Evolutionary conservation across 495 filamentous ascomycete genomes (phyloP), one percentile per base, ranked within the genome.

Genomic region (Penicillium paradoxum): DNA sequence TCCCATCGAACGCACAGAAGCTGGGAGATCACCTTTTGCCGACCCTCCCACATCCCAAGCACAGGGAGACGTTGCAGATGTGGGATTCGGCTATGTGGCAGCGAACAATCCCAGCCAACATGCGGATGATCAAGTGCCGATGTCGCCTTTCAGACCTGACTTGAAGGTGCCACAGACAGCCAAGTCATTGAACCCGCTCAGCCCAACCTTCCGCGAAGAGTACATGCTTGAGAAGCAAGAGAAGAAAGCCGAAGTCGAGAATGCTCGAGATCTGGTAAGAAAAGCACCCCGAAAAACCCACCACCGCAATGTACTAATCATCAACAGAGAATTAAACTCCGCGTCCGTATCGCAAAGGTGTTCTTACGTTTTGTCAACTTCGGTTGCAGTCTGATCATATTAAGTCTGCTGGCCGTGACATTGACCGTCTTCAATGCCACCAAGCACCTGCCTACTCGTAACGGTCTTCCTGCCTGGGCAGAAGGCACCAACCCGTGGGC

Each of bases 311-410:
- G 15, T 51, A 43, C 60, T 65, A 13, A 60, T 22, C 11, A 7
- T 42, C 7, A 24, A n/a, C 24, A 97, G 92, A 89, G 87, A 82
- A 80, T 95, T 66, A 99, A 99, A 77, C 80, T 86, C 15, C 84
- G 91, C 43, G 90, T 99, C 30, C 86, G 93, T 13, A 79, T 97
- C 63, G 95, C 91, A 53, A 99, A 99, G 76, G 85, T 97, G 55
- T 81, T 95, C 56, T 84, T 99, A 27, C 87, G 93, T 55, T 84
- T 89, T 47, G 85, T 96, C 69, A 97, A 91, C 79, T 97, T 97
- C 71, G 89, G 86, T 71, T 99, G 93, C 78, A 90, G 87, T 75
- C 78, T 96, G 45, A 97, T 99, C 62, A 88, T 99, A 54, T 79
- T 99, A 41, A 75, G 89, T 49, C 88, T 99, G 74, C 73, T 99